Percentiles rank a stretch among this genome's conserved stretches.
These are phyloP conservation scores for Acanthamoeba sp. DNA, from an alignment of 208 protist species.

Conservation along the genomic window DNA sequence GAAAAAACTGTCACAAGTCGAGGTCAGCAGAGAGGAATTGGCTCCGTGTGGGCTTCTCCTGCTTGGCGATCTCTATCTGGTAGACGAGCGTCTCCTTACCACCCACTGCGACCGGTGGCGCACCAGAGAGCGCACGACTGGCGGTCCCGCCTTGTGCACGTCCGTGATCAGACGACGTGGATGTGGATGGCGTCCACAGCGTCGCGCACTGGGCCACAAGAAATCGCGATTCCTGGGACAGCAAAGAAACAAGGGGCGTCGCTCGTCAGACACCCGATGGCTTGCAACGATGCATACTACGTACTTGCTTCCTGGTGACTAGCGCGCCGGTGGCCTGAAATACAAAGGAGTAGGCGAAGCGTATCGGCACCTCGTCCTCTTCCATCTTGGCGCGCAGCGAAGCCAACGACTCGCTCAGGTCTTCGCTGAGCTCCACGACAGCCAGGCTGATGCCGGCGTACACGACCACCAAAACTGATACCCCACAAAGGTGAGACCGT, in stretches of 20 bases:
- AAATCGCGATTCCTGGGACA: neutral
- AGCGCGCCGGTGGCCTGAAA: constrained; percentile 28
- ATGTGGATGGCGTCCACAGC: neutral
- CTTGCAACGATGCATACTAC: neutral
- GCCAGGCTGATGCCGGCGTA: constrained; percentile 50
- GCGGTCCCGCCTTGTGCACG: neutral
- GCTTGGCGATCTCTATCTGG: constrained; percentile 53
- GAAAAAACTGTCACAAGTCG: neutral
- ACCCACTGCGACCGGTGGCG: neutral
- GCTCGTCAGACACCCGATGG: too few relatives aligned
- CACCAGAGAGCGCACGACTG: neutral
- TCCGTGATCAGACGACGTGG: neutral
- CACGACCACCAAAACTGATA: constrained; percentile 13
- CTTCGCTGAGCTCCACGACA: neutral
- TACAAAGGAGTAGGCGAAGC: constrained; percentile 49
- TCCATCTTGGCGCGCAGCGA: constrained; percentile 7
- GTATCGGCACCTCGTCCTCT: constrained; percentile 48
- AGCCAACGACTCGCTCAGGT: constrained; percentile 14
- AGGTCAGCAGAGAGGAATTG: neutral
- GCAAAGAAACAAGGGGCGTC: neutral
- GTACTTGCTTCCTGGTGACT: constrained; percentile 18
- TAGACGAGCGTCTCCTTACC: constrained; percentile 33
- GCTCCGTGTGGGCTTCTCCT: constrained; percentile 10
- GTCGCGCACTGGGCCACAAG: constrained; percentile 52
- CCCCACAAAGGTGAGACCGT: neutral